These are phyloP conservation scores for Glutinoglossum americanum DNA, from an alignment of 495 filamentous ascomycete genomes.

Conservation along the genomic window DNA sequence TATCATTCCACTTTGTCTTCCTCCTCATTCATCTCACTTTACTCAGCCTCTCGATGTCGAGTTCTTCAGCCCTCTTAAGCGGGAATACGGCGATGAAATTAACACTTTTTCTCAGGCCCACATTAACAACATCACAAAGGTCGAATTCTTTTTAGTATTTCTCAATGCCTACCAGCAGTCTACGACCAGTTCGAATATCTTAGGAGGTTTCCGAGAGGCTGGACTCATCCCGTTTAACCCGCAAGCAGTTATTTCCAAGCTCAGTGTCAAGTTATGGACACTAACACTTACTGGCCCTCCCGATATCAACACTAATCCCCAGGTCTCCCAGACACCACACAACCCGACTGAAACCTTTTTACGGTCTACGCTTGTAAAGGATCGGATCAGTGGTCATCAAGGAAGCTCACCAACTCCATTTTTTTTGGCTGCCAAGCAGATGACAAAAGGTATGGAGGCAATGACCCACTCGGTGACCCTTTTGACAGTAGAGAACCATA, in stretches of 20 bases:
- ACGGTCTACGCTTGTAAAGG: too few species aligned
- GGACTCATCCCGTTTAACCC: neutral
- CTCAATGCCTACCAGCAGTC: constrained; percentile 4
- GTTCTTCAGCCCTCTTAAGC: constrained; percentile 8
- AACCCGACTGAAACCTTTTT: too few species aligned
- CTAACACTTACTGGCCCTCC: too few species aligned
- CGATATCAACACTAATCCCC: too few species aligned
- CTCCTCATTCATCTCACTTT: constrained; percentile 9
- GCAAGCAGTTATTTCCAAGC: neutral
- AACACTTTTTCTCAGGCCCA: too few species aligned
- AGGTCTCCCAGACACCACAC: too few species aligned
- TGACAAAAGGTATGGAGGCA: too few species aligned
- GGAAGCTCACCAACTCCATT: too few species aligned
- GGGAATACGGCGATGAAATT: constrained; percentile 6
- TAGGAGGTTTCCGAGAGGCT: neutral
- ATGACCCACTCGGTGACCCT: too few species aligned
- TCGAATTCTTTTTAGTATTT: constrained; percentile 8
- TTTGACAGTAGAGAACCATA: too few species aligned
- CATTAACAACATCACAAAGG: constrained; percentile 10
- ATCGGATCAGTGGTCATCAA: too few species aligned
- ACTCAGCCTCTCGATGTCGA: constrained; percentile 12
- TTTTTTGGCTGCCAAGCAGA: too few species aligned
- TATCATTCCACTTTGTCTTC: constrained; percentile 10
- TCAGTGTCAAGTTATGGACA: neutral
- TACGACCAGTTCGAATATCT: neutral